These are phyloP conservation scores for Allodekkera sacchari DNA, from an alignment of 805 yeast species.

Conservation along the genomic window DNA sequence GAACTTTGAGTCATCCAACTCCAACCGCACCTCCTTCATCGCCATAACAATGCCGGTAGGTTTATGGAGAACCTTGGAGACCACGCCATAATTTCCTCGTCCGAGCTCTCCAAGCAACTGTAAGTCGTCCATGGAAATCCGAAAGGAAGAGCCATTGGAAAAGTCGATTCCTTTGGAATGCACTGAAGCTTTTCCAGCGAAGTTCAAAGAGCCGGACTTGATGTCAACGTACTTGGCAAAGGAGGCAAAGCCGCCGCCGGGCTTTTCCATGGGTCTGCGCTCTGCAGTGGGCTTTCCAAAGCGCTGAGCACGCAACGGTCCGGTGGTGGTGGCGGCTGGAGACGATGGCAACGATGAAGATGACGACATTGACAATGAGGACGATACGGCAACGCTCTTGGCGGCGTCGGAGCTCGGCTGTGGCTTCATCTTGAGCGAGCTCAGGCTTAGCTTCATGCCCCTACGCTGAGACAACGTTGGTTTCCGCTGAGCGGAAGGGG, in stretches of 20 bases:
- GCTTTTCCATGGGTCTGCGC: constrained; percentile 13
- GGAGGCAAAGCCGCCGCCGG: constrained; percentile 66
- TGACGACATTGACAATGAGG: constrained; percentile 3
- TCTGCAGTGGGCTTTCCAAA: constrained; percentile 1
- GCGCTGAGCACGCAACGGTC: not conserved
- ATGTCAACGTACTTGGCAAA: constrained; percentile 86
- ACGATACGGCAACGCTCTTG: constrained; percentile 14
- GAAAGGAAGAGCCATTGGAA: constrained; percentile 77
- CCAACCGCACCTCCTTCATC: constrained; percentile 92
- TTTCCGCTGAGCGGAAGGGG: constrained; percentile 17
- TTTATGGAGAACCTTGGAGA: constrained; percentile 83
- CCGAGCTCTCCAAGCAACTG: constrained; percentile 85
- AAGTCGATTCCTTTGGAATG: constrained; percentile 91
- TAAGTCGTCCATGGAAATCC: constrained; percentile 77
- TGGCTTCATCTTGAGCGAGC: constrained; percentile 13
- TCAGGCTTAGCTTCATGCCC: constrained; percentile 42
- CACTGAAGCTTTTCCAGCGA: constrained; percentile 87
- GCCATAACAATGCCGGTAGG: constrained; percentile 94
- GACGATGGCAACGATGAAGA: constrained; percentile 3
- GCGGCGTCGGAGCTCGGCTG: constrained; percentile 13
- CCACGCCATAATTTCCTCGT: constrained; percentile 94
- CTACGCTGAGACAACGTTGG: constrained; percentile 45
- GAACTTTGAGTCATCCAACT: constrained; percentile 88
- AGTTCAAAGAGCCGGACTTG: constrained; percentile 84
- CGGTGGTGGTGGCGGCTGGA: constrained; percentile 14